Percentiles rank a stretch among this genome's conserved stretches.
phyloP scores from a whole-genome alignment of 306 rosid species.

The Parietaria judaica region DNA sequence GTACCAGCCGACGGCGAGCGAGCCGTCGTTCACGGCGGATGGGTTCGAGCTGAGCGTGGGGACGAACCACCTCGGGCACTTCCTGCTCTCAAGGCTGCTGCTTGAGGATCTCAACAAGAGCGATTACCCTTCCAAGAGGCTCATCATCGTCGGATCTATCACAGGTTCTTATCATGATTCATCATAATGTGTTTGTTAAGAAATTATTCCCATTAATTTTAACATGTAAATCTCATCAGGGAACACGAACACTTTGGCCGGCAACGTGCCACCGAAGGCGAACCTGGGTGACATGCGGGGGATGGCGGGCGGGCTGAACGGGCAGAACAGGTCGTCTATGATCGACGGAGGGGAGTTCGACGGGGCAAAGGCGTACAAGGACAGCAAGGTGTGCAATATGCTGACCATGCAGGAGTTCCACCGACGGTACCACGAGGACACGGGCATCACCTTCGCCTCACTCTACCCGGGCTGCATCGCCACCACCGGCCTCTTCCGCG shows the following conservation, averaged over 20 bases:
- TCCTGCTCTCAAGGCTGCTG: constrained; percentile 78
- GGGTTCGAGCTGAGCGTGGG: constrained; percentile 98
- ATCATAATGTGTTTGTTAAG: too few species aligned
- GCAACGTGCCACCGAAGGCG: constrained; percentile 99
- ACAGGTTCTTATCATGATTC: constrained; percentile 41
- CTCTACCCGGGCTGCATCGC: constrained; percentile 99
- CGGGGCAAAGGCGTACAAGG: constrained; percentile 99
- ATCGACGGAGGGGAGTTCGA: constrained; percentile 91
- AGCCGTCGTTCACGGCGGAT: constrained; percentile 83
- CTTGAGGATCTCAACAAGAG: constrained; percentile 72
- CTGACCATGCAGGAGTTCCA: constrained; percentile 95
- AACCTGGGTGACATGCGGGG: constrained; percentile 98
- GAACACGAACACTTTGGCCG: constrained; percentile 96
- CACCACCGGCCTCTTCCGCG: constrained; percentile 92
- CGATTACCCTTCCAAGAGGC: constrained; percentile 79
- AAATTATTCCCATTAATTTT: too few species aligned
- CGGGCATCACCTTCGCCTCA: constrained; percentile 84
- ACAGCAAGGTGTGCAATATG: constrained; percentile 99
- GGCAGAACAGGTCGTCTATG: constrained; percentile 85
- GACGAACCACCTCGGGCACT: constrained; percentile 91
- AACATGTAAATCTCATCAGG: constrained; percentile 28
- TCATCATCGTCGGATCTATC: constrained; percentile 93
- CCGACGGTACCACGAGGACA: constrained; percentile 74
- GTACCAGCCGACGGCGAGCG: constrained; percentile 60
- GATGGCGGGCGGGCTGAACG: constrained; percentile 71